A percentile compares a stretch with the other conserved stretches of the same genome.
phyloP scores from a whole-genome alignment of 139 green algal genomes.

The Picochlorum costavermella region DNA sequence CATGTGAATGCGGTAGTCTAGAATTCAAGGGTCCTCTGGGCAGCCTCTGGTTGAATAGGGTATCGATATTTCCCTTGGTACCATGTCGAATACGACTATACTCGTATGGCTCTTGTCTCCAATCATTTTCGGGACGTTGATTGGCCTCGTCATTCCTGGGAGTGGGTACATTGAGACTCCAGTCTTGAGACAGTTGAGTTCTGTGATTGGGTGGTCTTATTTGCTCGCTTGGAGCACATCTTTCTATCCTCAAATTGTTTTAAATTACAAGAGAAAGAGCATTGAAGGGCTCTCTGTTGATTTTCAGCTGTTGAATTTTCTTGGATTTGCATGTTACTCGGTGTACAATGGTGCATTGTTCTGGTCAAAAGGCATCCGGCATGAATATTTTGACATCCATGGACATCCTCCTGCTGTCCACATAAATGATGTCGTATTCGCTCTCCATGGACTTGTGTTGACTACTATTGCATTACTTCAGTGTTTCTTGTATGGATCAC shows the following conservation, averaged over 20 bases:
- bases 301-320: slow-evolving; percentile 47
- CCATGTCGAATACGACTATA: neutral
- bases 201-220: slow-evolving; percentile 37
- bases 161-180: neutral
- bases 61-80: neutral
- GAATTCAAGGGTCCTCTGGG: no score
- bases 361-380: slow-evolving; percentile 29
- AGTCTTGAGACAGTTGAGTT: slow-evolving; percentile 5
- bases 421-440: slow-evolving; percentile 59
- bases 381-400: slow-evolving; percentile 37
- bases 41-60: no score
- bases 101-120: slow-evolving; percentile 4
- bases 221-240: slow-evolving; percentile 39
- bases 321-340: slow-evolving; percentile 52
- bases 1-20: no score
- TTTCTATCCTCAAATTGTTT: slow-evolving; percentile 58
- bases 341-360: slow-evolving; percentile 51
- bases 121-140: neutral
- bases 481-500: slow-evolving; percentile 31
- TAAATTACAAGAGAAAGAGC: slow-evolving; percentile 39
- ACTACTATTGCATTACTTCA: slow-evolving; percentile 4
- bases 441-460: slow-evolving; percentile 37
- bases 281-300: slow-evolving; percentile 49
- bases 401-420: slow-evolving; percentile 32
- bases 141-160: slow-evolving; percentile 7